These are phyloP conservation scores for Quillaja saponaria DNA, from an alignment of 306 rosid species.

Conservation along the genomic window DNA sequence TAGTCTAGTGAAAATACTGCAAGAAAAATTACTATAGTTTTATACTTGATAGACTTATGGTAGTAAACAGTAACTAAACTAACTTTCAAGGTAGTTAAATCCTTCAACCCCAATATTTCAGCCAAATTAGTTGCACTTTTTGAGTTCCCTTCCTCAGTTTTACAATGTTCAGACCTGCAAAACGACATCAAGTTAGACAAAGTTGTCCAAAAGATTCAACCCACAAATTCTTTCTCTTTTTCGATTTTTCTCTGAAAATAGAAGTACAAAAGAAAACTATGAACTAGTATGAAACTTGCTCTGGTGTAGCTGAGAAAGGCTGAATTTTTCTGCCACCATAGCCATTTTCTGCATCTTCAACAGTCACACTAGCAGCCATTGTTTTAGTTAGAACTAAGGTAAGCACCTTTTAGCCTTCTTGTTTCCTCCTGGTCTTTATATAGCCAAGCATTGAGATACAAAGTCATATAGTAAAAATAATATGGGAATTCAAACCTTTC, in stretches of 20 bases:
- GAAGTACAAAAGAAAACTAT: background rate
- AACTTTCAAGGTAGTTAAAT: slow-evolving; percentile 33
- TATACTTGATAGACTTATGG: too few relatives aligned
- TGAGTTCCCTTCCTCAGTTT: slow-evolving; percentile 26
- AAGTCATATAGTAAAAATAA: too few relatives aligned
- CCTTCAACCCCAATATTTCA: slow-evolving; percentile 38
- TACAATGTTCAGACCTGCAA: slow-evolving; percentile 32
- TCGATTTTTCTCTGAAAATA: too few relatives aligned
- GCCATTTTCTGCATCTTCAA: slow-evolving; percentile 20
- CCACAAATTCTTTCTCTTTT: too few relatives aligned
- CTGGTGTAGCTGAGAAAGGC: slow-evolving; percentile 18
- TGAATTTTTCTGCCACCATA: slow-evolving; percentile 26
- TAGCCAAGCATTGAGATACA: too few relatives aligned
- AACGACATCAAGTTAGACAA: background rate
- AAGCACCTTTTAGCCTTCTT: background rate
- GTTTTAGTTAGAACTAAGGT: background rate
- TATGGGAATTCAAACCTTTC: too few relatives aligned
- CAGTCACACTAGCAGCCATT: slow-evolving; percentile 14
- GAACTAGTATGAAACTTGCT: background rate
- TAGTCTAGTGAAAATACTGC: too few relatives aligned
- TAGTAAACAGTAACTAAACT: too few relatives aligned
- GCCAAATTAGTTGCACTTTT: slow-evolving; percentile 13
- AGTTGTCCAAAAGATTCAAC: too few relatives aligned
- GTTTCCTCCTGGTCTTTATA: too few relatives aligned
- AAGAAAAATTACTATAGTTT: too few relatives aligned